Evolutionary conservation across 352 stramenopile genomes (phyloP).

Genomic region (Globisporangium nunn): DNA sequence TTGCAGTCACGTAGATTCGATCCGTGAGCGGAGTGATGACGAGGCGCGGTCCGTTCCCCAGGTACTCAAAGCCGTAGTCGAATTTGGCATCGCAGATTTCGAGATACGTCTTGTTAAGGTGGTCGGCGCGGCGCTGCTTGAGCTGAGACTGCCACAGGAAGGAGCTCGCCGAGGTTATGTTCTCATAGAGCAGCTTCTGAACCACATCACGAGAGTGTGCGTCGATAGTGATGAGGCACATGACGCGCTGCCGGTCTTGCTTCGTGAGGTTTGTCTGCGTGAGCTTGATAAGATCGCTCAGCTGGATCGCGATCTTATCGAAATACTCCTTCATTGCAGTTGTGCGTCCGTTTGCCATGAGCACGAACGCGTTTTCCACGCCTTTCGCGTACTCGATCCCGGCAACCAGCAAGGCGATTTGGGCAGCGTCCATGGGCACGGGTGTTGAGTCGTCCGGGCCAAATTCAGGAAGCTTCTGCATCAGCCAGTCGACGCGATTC

Average conservation of each 20-base stretch:
- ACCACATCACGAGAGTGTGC: slow-evolving; percentile 90
- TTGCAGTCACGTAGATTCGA: slow-evolving; percentile 94
- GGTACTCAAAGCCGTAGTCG: slow-evolving; percentile 94
- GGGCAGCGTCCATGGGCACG: slow-evolving; percentile 82
- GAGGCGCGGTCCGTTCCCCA: slow-evolving; percentile 90
- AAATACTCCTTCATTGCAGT: slow-evolving; percentile 82
- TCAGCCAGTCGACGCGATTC: slow-evolving; percentile 90
- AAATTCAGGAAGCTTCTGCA: slow-evolving; percentile 51
- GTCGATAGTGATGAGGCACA: slow-evolving; percentile 95
- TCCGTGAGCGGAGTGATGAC: slow-evolving; percentile 94
- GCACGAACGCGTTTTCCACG: slow-evolving; percentile 74
- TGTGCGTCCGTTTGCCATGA: slow-evolving; percentile 61
- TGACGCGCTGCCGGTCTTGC: slow-evolving; percentile 87
- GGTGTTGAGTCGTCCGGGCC: slow-evolving; percentile 19
- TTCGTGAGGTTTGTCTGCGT: slow-evolving; percentile 79
- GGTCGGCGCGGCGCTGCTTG: slow-evolving; percentile 62
- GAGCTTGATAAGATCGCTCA: slow-evolving; percentile 90
- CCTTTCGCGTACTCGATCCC: slow-evolving; percentile 87
- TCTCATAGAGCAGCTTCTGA: slow-evolving; percentile 85
- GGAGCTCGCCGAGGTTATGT: slow-evolving; percentile 55
- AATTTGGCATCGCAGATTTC: slow-evolving; percentile 91
- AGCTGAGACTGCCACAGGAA: slow-evolving; percentile 95
- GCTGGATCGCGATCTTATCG: slow-evolving; percentile 83
- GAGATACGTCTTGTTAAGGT: slow-evolving; percentile 47
- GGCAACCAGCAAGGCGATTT: slow-evolving; percentile 88